These are phyloP conservation scores for Geopyxis carbonaria DNA, from an alignment of 495 filamentous ascomycete species.

Conservation along the genomic window DNA sequence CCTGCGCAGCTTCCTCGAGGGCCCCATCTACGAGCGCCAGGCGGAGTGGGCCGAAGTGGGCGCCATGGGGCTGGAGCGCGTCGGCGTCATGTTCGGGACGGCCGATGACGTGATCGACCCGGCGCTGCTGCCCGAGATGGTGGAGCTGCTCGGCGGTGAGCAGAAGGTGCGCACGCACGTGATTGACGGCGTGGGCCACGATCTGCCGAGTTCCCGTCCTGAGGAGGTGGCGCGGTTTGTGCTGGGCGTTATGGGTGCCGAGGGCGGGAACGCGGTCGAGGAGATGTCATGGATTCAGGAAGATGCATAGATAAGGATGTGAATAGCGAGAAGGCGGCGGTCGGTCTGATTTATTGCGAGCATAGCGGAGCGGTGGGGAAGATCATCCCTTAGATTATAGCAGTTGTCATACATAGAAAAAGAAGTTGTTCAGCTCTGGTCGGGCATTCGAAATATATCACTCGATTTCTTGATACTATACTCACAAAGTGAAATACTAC, in stretches of 20 bases:
- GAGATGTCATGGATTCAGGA: too few species aligned
- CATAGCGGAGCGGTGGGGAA: too few species aligned
- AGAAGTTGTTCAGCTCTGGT: too few species aligned
- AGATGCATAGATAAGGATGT: too few species aligned
- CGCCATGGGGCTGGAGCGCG: constrained; percentile 24
- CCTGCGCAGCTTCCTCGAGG: constrained; percentile 36
- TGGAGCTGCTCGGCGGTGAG: constrained; percentile 15
- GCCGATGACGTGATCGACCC: constrained; percentile 34
- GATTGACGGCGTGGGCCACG: constrained; percentile 11
- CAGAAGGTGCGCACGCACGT: constrained; percentile 10
- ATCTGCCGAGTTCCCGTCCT: constrained; percentile 15
- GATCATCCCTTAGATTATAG: too few species aligned
- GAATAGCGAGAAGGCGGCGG: too few species aligned
- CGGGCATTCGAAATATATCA: too few species aligned
- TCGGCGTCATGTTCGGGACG: constrained; percentile 33
- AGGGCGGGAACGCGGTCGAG: too few species aligned
- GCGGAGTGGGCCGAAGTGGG: constrained; percentile 30
- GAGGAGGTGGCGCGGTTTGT: constrained; percentile 11
- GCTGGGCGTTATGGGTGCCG: constrained; percentile 1
- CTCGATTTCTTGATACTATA: too few species aligned
- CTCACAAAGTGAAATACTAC: too few species aligned
- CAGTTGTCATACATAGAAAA: too few species aligned
- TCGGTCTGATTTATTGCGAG: too few species aligned
- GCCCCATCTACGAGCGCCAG: constrained; percentile 40
- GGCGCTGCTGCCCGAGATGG: constrained; percentile 16